These are phyloP conservation scores for Leptomonas pyrrhocoris DNA, from an alignment of 208 protist species.

Conservation along the genomic window DNA sequence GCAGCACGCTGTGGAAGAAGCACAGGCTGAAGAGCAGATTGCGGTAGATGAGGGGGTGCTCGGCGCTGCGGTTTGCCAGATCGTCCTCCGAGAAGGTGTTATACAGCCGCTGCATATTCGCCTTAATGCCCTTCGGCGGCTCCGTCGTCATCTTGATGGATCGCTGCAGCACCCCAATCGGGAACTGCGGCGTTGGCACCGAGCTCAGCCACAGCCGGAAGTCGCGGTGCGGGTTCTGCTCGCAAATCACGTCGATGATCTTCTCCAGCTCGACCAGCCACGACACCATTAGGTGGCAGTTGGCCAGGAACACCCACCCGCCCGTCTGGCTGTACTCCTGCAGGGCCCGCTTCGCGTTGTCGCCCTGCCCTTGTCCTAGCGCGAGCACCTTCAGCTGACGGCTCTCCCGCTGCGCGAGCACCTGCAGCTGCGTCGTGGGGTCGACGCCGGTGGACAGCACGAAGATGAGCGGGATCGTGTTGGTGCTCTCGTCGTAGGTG, in stretches of 20 bases:
- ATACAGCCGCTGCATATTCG: slow-evolving; percentile 97
- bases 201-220: slow-evolving; percentile 99
- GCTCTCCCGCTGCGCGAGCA: slow-evolving; percentile 88
- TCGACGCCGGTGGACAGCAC: slow-evolving; percentile 98
- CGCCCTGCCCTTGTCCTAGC: slow-evolving; percentile 97
- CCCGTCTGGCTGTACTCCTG: slow-evolving; percentile 92
- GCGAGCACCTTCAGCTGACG: slow-evolving; percentile 93
- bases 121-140: slow-evolving; percentile 97
- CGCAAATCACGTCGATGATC: slow-evolving; percentile 93
- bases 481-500: slow-evolving; percentile 93
- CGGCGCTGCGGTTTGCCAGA: slow-evolving; percentile 77
- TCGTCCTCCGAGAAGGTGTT: slow-evolving; percentile 91
- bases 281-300: slow-evolving; percentile 98
- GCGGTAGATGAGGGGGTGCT: slow-evolving; percentile 91
- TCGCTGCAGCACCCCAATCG: slow-evolving; percentile 96
- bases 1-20: slow-evolving; percentile 98
- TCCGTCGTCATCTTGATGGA: slow-evolving; percentile 99
- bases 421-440: slow-evolving; percentile 93
- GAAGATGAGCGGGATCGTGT: slow-evolving; percentile 97
- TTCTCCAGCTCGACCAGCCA: slow-evolving; percentile 98
- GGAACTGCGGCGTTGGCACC: slow-evolving; percentile 96
- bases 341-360: slow-evolving; percentile 94
- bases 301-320: slow-evolving; percentile 98
- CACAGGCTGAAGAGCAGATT: slow-evolving; percentile 96
- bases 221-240: slow-evolving; percentile 92